Percentiles rank a stretch among this genome's conserved stretches.
Conservation (phyloP, 805 yeast genomes). For the Wilhelminamyces savonicus region DNA sequence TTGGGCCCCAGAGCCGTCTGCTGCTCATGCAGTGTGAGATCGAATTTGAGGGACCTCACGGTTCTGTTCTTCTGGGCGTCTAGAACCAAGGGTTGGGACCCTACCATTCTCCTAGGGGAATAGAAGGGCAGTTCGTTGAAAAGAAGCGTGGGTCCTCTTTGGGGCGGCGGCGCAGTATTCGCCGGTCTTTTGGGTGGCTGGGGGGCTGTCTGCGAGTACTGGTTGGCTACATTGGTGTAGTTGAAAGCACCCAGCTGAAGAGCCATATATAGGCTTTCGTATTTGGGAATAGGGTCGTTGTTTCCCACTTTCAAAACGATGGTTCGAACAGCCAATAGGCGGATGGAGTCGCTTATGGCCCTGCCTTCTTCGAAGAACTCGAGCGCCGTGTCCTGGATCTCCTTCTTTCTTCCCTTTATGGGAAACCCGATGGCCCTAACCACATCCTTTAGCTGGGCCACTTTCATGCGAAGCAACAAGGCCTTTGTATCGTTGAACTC, state of each 20-base stretch:
- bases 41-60: conserved; percentile 27
- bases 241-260: conserved; percentile 21
- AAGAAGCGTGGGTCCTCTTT: conserved; percentile 35
- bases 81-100: conserved; percentile 43
- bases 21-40: conserved; percentile 37
- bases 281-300: conserved; percentile 33
- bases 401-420: conserved; percentile 54
- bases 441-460: conserved; percentile 47
- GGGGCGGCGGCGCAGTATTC: conserved; percentile 1
- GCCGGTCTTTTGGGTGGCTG: background rate
- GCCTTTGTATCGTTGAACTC: conserved; percentile 20
- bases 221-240: conserved; percentile 2
- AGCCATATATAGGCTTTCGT: conserved; percentile 18
- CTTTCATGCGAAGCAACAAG: conserved; percentile 33
- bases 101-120: conserved; percentile 39
- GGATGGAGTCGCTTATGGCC: conserved; percentile 31
- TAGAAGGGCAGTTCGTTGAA: conserved; percentile 55
- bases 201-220: conserved; percentile 2
- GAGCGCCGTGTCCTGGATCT: conserved; percentile 48
- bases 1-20: conserved; percentile 17
- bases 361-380: conserved; percentile 39
- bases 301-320: conserved; percentile 32
- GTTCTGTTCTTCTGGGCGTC: conserved; percentile 42
- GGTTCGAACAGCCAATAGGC: conserved; percentile 40
- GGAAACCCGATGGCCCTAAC: conserved; percentile 46